Evolutionary conservation across 2,329 filamentous ascomycete species (phyloP).

Genomic region (Ophiostoma pallidulum): DNA sequence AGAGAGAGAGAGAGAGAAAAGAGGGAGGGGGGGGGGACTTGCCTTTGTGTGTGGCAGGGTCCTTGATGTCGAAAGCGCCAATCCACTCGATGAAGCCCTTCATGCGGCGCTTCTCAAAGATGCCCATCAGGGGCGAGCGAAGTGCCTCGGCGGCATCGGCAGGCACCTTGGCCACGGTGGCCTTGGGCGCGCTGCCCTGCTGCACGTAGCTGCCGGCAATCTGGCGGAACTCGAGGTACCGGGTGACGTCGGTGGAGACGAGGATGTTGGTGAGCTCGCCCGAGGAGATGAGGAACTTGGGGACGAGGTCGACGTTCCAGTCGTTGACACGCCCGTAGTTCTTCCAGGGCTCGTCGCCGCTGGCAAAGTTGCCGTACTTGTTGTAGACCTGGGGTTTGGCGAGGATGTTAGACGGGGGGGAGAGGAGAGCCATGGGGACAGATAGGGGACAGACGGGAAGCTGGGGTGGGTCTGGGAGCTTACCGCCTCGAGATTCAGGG

Average conservation of each 20-base stretch:
- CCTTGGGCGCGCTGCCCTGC: conserved; percentile 71
- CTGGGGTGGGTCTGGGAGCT: conserved; percentile 20
- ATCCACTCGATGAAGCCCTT: conserved; percentile 97
- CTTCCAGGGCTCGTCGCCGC: conserved; percentile 89
- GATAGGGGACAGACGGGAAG: neutral
- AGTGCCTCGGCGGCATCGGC: conserved; percentile 86
- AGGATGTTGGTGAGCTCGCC: conserved; percentile 98
- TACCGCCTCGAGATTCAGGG: conserved; percentile 91
- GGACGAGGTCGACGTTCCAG: conserved; percentile 98
- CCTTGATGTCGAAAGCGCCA: conserved; percentile 71
- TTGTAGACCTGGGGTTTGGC: conserved; percentile 91
- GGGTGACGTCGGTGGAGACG: conserved; percentile 85
- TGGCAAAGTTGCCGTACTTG: conserved; percentile 76
- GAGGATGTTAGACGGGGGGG: conserved; percentile 1
- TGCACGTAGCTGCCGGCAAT: conserved; percentile 96
- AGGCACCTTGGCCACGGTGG: conserved; percentile 92
- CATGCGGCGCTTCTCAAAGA: conserved; percentile 95
- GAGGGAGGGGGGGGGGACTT: conserved; percentile 22
- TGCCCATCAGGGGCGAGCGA: conserved; percentile 86
- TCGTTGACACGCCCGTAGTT: conserved; percentile 94
- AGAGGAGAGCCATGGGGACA: too few relatives aligned
- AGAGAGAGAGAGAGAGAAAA: neutral
- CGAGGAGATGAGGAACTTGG: conserved; percentile 97
- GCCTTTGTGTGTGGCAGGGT: conserved; percentile 87
- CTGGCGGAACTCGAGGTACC: conserved; percentile 87